Evolutionary conservation across 345 rosid species (phyloP).

Genomic region (Tarenaya hassleriana): DNA sequence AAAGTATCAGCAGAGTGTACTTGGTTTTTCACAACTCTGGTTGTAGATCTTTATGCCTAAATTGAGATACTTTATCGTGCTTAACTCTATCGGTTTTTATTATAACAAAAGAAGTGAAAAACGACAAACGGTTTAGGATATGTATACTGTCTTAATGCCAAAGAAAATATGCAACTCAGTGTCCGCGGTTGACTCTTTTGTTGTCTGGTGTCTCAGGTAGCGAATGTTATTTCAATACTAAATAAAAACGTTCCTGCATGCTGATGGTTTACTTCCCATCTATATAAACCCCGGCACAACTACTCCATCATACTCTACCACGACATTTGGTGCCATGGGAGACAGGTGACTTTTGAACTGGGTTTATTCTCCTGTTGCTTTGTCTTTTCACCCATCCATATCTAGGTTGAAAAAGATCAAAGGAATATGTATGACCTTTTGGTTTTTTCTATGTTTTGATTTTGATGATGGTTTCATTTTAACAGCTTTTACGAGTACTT

Average conservation of each 20-base stretch:
- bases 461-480: background rate
- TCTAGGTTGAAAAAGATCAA: background rate
- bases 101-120: background rate
- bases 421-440: background rate
- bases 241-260: conserved; percentile 82
- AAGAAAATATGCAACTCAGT: background rate
- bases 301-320: conserved; percentile 51
- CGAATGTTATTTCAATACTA: conserved; percentile 62
- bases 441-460: background rate
- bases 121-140: too few species aligned
- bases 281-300: conserved; percentile 64
- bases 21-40: conserved; percentile 12
- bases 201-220: conserved; percentile 47
- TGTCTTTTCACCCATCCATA: background rate
- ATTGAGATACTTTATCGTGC: background rate
- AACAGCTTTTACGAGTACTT: conserved; percentile 94
- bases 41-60: background rate
- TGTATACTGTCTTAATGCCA: background rate
- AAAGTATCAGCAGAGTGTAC: conserved; percentile 56
- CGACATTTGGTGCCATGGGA: conserved; percentile 99
- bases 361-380: background rate
- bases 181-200: conserved; percentile 9
- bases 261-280: conserved; percentile 90
- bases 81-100: conserved; percentile 1
- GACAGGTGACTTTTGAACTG: conserved; percentile 59